Evolutionary conservation across 257 asterid species (phyloP).

Genomic region (Marsdenia floribunda): DNA sequence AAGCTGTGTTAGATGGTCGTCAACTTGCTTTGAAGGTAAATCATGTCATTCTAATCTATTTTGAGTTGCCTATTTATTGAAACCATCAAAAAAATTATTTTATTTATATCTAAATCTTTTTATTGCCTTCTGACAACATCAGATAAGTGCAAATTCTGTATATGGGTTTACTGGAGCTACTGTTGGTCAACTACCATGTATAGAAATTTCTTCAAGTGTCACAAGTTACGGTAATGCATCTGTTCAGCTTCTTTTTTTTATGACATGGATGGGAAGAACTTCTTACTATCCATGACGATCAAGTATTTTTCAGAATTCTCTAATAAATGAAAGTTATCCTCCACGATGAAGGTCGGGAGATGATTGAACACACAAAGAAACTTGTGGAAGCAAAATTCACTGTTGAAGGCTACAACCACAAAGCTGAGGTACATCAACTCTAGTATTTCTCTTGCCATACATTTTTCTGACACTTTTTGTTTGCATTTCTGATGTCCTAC

Average conservation of each 20-base stretch:
- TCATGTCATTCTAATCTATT: background rate
- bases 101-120: background rate
- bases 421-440: constrained; percentile 60
- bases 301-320: constrained; percentile 7
- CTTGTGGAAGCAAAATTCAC: constrained; percentile 93
- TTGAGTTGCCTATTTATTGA: background rate
- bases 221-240: constrained; percentile 86
- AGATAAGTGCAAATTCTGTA: constrained; percentile 97
- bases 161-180: constrained; percentile 98
- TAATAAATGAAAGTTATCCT: constrained; percentile 20
- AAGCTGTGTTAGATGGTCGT: constrained; percentile 97
- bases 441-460: background rate
- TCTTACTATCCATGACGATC: constrained; percentile 1
- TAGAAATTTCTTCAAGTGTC: constrained; percentile 97
- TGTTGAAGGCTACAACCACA: constrained; percentile 79
- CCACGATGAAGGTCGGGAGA: constrained; percentile 71
- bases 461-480: background rate
- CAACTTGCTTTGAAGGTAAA: constrained; percentile 94
- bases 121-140: constrained; percentile 23
- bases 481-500: background rate
- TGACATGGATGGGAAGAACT: background rate
- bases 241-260: background rate
- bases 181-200: constrained; percentile 90
- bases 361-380: constrained; percentile 97
- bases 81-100: background rate